phyloP scores from a whole-genome alignment of 2,329 filamentous ascomycete species.

The Neoscytalidium dimidiatum region DNA sequence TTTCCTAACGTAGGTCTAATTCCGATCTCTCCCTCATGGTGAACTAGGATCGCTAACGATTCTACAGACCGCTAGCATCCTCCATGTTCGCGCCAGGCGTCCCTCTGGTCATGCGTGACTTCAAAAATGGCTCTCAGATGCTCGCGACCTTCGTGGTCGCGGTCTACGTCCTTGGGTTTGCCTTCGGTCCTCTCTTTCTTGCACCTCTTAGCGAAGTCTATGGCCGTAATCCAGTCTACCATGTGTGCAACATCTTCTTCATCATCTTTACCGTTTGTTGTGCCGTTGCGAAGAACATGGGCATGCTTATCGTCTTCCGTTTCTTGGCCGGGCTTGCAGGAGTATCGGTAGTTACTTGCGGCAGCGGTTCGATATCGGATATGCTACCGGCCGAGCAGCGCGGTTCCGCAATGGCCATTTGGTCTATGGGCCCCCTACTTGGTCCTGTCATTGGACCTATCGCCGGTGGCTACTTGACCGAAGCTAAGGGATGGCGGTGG shows the following conservation, averaged over 20 bases:
- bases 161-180: conserved; percentile 31
- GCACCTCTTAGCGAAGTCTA: conserved; percentile 33
- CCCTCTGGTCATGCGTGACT: conserved; percentile 26
- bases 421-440: conserved; percentile 52
- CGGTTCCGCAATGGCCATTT: conserved; percentile 53
- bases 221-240: conserved; percentile 27
- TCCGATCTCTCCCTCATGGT: background rate
- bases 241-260: conserved; percentile 25
- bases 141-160: conserved; percentile 28
- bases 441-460: conserved; percentile 48
- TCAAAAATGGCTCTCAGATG: conserved; percentile 24
- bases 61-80: conserved; percentile 28
- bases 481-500: conserved; percentile 4
- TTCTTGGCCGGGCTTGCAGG: conserved; percentile 30
- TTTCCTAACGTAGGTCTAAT: conserved; percentile 32
- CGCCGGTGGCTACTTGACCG: background rate
- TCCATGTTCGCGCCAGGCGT: conserved; percentile 31
- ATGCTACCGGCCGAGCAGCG: conserved; percentile 50
- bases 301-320: conserved; percentile 30
- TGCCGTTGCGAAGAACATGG: conserved; percentile 26
- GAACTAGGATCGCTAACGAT: background rate
- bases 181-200: conserved; percentile 30
- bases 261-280: conserved; percentile 30
- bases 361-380: conserved; percentile 55
- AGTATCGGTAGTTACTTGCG: conserved; percentile 42